Evolutionary conservation across 345 rosid species (phyloP), one percentile per base, ranked within the genome.

Genomic region (Garcia nutans): DNA sequence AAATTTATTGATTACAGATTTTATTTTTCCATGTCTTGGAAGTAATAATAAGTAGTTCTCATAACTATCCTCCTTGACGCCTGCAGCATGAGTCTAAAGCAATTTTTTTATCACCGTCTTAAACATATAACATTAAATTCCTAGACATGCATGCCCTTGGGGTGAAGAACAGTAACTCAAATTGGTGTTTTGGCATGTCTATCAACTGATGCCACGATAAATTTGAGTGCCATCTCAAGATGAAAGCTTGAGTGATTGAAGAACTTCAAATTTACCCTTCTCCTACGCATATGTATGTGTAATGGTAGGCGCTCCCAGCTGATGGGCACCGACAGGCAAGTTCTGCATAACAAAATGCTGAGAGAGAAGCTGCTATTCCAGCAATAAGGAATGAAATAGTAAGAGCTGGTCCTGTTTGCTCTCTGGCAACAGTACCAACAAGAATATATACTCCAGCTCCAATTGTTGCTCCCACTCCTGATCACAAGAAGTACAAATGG

Each of bases 281-380:
- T 71, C 99, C 99, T 13, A 90, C 85, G 79, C 98, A 96, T 37
- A 96, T 90, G 85, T 96, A 96, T 0, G 99, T 78, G 84, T 93
- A 96, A 59, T 96, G 99, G 86, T 96, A 96, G 67, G 99, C 99
- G 86, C 99, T 96, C 76, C 99, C 99, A 73, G 99, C 99, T 72
- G 99, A 96, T 1, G 99, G 99, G 74, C 97, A 96, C 0, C 98
- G 94, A 79, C 90, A 83, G 62, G 98, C 91, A 57, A 96, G 96
- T 84, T 96, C 99, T 0, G 99, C 99, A 78, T 96, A 96, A 80
- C 99, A 96, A 78, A 93, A 92, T 1, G 99, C 97, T 0, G 99
- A 93, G 73, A 96, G 94, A 68, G 96, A 94, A 61, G 99, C 94
- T 9, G 99, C 98, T 15, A 91, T 79, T 58, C 98, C 99, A 81